Conservation (phyloP, 177 flowering plant species). For the Vitis hybrid region DNA sequence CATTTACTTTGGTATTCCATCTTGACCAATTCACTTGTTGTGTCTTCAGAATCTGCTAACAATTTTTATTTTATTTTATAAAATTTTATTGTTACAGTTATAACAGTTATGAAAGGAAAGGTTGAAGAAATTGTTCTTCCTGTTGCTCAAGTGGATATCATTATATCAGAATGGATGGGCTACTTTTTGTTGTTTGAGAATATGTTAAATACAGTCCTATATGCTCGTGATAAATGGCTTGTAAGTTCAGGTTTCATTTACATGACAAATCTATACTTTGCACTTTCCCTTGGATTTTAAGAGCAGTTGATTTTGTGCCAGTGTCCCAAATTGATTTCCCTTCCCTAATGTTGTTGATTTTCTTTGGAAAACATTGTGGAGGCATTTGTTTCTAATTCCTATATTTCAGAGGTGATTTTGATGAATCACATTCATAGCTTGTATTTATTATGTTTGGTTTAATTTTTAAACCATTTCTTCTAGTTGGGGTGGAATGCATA, state of each 20-base stretch:
- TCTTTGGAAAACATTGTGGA: too few species aligned
- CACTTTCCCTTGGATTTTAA: neutral
- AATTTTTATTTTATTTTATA: neutral
- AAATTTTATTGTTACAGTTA: conserved; percentile 45
- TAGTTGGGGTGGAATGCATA: too few species aligned
- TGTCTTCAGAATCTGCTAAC: neutral
- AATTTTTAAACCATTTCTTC: too few species aligned
- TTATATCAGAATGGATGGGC: conserved; percentile 99
- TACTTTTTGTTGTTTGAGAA: conserved; percentile 93
- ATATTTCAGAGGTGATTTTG: too few species aligned
- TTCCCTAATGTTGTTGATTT: too few species aligned
- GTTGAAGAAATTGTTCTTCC: conserved; percentile 93
- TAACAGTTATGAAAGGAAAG: conserved; percentile 95
- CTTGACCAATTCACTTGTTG: neutral
- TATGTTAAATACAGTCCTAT: conserved; percentile 89
- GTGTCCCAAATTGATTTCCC: neutral
- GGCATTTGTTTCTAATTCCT: too few species aligned
- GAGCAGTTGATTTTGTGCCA: neutral
- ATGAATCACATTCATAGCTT: too few species aligned
- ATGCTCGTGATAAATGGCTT: conserved; percentile 99
- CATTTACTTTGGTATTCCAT: neutral
- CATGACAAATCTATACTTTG: neutral
- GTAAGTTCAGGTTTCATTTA: conserved; percentile 51
- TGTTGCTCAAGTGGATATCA: conserved; percentile 83
- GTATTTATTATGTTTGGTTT: too few species aligned